These are phyloP conservation scores for Elasticomyces elasticus DNA, from an alignment of 495 filamentous ascomycete species.

Conservation along the genomic window DNA sequence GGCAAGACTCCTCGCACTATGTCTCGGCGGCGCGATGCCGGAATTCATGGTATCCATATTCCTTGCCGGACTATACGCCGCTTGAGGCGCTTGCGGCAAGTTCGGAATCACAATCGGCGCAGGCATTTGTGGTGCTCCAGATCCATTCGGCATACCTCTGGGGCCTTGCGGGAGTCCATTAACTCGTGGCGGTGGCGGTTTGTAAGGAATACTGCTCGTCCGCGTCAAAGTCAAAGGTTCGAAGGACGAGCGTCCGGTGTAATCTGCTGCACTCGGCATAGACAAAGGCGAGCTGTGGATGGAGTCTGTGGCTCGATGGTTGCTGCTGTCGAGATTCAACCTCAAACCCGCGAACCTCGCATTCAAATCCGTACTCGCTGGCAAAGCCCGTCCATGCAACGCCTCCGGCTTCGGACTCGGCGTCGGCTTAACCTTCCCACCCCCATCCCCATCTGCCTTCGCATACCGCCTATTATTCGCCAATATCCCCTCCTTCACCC, in stretches of 20 bases:
- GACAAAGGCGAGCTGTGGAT: conserved; percentile 21
- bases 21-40: conserved; percentile 41
- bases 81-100: conserved; percentile 54
- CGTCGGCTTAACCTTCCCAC: conserved; percentile 37
- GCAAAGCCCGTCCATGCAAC: conserved; percentile 46
- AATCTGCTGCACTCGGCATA: conserved; percentile 32
- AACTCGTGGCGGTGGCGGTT: no score
- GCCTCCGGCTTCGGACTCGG: conserved; percentile 55
- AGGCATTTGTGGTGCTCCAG: conserved; percentile 33
- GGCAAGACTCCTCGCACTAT: conserved; percentile 32
- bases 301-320: conserved; percentile 29
- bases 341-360: conserved; percentile 53
- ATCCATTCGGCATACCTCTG: conserved; percentile 45
- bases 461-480: no score
- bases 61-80: conserved; percentile 69
- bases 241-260: conserved; percentile 30
- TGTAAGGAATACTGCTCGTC: not conserved
- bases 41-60: conserved; percentile 46
- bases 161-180: no score
- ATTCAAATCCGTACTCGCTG: not conserved
- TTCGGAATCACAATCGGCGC: conserved; percentile 55
- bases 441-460: conserved; percentile 26
- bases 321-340: conserved; percentile 35
- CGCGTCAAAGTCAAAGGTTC: conserved; percentile 2
- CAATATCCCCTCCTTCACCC: no score